phyloP scores from a whole-genome alignment of 1,284 basidiomycete genomes.

The Pterulicium gracile region DNA sequence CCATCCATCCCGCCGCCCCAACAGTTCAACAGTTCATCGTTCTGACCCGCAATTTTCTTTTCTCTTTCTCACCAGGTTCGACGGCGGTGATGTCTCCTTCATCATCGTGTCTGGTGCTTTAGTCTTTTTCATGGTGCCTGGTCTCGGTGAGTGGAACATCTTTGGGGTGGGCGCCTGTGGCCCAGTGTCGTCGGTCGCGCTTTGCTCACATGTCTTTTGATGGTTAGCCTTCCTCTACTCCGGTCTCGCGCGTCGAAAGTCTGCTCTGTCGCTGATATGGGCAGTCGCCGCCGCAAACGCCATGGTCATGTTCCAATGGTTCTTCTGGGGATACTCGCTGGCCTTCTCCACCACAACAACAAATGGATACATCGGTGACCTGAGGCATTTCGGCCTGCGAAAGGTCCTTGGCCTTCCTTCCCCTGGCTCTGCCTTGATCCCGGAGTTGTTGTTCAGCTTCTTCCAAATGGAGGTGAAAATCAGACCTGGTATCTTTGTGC shows the following conservation, averaged over 20 bases:
- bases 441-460: constrained; percentile 70
- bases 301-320: constrained; percentile 86
- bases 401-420: constrained; percentile 71
- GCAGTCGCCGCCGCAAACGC: constrained; percentile 63
- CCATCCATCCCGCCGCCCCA: too few species aligned
- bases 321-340: constrained; percentile 77
- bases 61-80: constrained; percentile 28
- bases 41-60: background rate
- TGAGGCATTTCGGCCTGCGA: constrained; percentile 58
- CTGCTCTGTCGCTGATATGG: constrained; percentile 60
- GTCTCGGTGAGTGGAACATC: constrained; percentile 37
- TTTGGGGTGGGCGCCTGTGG: too few species aligned
- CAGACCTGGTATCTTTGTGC: too few species aligned
- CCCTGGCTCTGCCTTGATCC: constrained; percentile 63
- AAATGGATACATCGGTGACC: constrained; percentile 74
- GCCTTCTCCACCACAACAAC: constrained; percentile 71
- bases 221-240: constrained; percentile 74
- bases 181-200: too few species aligned
- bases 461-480: constrained; percentile 82
- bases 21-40: too few species aligned
- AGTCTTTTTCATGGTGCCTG: constrained; percentile 74
- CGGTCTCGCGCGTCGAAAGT: constrained; percentile 72
- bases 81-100: constrained; percentile 68
- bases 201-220: constrained; percentile 2
- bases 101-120: constrained; percentile 73